Evolutionary conservation across 1,284 basidiomycete species (phyloP), one percentile per base, ranked within the genome.

Genomic region (Tilletiopsis washingtonensis): DNA sequence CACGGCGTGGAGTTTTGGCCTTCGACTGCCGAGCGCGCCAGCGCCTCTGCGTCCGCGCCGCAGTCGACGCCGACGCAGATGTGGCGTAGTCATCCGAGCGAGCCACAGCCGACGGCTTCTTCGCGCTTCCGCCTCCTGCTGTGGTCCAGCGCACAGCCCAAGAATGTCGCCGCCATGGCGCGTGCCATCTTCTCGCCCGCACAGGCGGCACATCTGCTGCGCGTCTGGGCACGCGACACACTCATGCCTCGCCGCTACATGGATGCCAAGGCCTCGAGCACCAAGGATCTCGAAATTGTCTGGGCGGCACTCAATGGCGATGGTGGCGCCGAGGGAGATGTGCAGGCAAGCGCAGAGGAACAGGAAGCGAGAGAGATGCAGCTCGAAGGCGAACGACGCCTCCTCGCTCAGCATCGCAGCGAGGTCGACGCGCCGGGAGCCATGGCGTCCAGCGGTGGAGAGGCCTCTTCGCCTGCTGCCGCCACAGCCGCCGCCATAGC

Each of bases 61-160:
- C 7, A 32, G 27, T 15, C 38, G 15, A 6, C 38, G 4, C 17
- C 27, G 5, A 11, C 4, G 23, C 24, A 43, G n/a, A n/a, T 47
- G 9, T 47, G 46, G 46, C 23, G 23, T 20, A 38, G 26, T 11
- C 20, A 15, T 21, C 1, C 21, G 5, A 17, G 19, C n/a, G 45
- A 46, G 25, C 45, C 45, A 14, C 9, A 38, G 5, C 15, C 19
- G n/a, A 11, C 21, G 23, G 17, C 9, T 19, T 4, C 32, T 1
- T 53, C 61, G 84, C 85, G 83, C 81, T 78, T 88, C 24, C 84
- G 88, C 54, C 81, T 84, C 4, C 85, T 90, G 81, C 81, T 91
- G 0, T 91, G 88, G 88, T 86, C 84, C 57, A 86, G 84, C 1
- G 88, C 88, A 1, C 84, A 87, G 67, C 84, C 85, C 0, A 80